phyloP scores from a whole-genome alignment of 2,329 filamentous ascomycete species.

The Colletotrichum cordylinicola region DNA sequence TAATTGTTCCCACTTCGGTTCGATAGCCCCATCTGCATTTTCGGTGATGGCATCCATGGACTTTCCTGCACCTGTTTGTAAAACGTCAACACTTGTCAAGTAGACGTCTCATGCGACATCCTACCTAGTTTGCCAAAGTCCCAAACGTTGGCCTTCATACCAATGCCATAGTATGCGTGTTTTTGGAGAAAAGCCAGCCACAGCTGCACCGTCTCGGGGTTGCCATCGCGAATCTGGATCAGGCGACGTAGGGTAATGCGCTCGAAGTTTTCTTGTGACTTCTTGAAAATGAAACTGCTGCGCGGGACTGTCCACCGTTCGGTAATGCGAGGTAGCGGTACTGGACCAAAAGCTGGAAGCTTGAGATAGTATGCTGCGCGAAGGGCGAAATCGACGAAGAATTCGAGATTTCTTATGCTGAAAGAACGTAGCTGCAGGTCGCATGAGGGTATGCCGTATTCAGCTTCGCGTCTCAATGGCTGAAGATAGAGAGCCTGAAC shows the following conservation, averaged over 20 bases:
- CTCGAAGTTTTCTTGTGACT: constrained; percentile 97
- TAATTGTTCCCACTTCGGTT: constrained; percentile 61
- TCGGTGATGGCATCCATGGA: constrained; percentile 55
- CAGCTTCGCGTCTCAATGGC: constrained; percentile 76
- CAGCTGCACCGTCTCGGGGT: constrained; percentile 85
- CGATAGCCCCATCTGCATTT: constrained; percentile 46
- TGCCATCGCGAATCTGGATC: constrained; percentile 91
- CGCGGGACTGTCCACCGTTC: constrained; percentile 95
- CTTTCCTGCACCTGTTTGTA: constrained; percentile 51
- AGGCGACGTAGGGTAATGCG: constrained; percentile 83
- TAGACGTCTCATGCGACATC: not conserved
- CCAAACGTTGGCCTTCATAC: constrained; percentile 99
- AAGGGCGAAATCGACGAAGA: constrained; percentile 93
- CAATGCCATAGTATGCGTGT: constrained; percentile 93
- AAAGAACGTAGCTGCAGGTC: constrained; percentile 94
- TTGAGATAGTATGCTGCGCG: constrained; percentile 94
- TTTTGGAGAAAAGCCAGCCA: constrained; percentile 94
- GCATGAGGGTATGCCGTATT: constrained; percentile 83
- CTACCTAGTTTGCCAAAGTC: constrained; percentile 76
- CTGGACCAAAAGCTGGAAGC: constrained; percentile 83
- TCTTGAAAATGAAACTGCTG: constrained; percentile 93
- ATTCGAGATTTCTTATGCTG: constrained; percentile 86
- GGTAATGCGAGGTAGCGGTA: constrained; percentile 83
- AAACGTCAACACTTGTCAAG: not conserved
- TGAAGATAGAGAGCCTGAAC: constrained; percentile 87